phyloP scores from a whole-genome alignment of 2,329 filamentous ascomycete genomes.

The Cercospora nicotianae region DNA sequence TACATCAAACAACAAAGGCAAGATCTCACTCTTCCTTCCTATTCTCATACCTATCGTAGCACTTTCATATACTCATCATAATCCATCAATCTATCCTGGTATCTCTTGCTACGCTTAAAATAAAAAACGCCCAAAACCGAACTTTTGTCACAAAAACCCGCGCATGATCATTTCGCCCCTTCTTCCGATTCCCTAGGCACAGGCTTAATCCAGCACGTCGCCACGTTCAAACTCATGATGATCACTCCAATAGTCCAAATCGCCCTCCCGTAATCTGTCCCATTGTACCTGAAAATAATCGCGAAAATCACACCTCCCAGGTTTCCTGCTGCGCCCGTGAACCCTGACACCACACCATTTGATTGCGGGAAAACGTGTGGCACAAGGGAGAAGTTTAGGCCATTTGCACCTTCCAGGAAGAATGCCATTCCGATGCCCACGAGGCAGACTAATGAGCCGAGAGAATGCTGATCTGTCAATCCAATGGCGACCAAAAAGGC shows the following conservation, averaged over 20 bases:
- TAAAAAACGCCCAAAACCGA: background rate
- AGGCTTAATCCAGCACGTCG: constrained; percentile 63
- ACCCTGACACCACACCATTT: constrained; percentile 76
- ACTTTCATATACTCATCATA: background rate
- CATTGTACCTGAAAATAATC: constrained; percentile 71
- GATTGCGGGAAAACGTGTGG: constrained; percentile 82
- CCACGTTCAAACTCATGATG: constrained; percentile 67
- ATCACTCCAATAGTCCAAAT: constrained; percentile 84
- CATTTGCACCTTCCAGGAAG: constrained; percentile 83
- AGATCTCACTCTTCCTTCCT: background rate
- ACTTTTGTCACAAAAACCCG: background rate
- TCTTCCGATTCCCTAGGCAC: constrained; percentile 57
- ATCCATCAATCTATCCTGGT: background rate
- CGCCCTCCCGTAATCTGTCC: constrained; percentile 41
- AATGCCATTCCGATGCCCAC: constrained; percentile 73
- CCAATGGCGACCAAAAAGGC: constrained; percentile 64
- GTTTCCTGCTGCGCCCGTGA: constrained; percentile 78
- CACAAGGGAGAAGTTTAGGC: constrained; percentile 81
- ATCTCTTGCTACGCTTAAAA: background rate
- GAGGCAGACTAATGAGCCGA: constrained; percentile 71
- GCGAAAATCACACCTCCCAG: constrained; percentile 83
- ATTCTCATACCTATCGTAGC: background rate
- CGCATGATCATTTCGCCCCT: constrained; percentile 31
- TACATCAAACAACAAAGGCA: background rate
- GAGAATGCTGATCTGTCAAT: constrained; percentile 59